A percentile compares a stretch with the other conserved stretches of the same genome.
Evolutionary conservation across 2,329 filamentous ascomycete species (phyloP).

Genomic region (Sclerotinia subarctica): DNA sequence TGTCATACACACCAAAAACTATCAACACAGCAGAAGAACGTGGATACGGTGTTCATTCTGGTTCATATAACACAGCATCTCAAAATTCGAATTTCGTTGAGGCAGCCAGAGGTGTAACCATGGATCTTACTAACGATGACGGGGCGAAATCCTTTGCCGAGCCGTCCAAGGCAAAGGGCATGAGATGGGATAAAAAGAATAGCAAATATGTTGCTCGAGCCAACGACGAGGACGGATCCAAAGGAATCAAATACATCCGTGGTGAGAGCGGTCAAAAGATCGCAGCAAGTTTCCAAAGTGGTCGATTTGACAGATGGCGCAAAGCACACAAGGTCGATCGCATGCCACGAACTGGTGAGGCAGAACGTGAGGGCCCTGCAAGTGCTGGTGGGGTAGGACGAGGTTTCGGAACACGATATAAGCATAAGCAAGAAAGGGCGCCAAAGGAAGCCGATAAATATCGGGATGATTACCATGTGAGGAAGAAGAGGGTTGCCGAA

Average conservation of each 20-base stretch:
- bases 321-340: slow-evolving; percentile 77
- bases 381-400: slow-evolving; percentile 38
- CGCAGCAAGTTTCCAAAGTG: slow-evolving; percentile 86
- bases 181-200: slow-evolving; percentile 96
- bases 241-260: slow-evolving; percentile 67
- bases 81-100: slow-evolving; percentile 73
- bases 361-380: slow-evolving; percentile 52
- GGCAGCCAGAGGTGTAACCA: slow-evolving; percentile 79
- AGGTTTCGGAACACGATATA: slow-evolving; percentile 59
- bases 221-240: slow-evolving; percentile 93
- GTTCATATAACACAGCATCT: slow-evolving; percentile 52
- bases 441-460: slow-evolving; percentile 93
- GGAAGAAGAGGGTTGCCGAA: slow-evolving; percentile 85
- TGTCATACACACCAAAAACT: slow-evolving; percentile 86
- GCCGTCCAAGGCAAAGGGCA: slow-evolving; percentile 64
- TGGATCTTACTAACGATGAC: slow-evolving; percentile 93
- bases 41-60: slow-evolving; percentile 88
- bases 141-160: slow-evolving; percentile 74
- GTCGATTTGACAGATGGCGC: slow-evolving; percentile 90
- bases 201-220: slow-evolving; percentile 90
- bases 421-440: slow-evolving; percentile 81
- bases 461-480: slow-evolving; percentile 83
- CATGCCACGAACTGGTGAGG: slow-evolving; percentile 78
- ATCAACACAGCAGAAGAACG: slow-evolving; percentile 83
- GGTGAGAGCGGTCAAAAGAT: slow-evolving; percentile 96